These are phyloP conservation scores for Xylaria digitata DNA, from an alignment of 2,329 filamentous ascomycete species.

Conservation along the genomic window DNA sequence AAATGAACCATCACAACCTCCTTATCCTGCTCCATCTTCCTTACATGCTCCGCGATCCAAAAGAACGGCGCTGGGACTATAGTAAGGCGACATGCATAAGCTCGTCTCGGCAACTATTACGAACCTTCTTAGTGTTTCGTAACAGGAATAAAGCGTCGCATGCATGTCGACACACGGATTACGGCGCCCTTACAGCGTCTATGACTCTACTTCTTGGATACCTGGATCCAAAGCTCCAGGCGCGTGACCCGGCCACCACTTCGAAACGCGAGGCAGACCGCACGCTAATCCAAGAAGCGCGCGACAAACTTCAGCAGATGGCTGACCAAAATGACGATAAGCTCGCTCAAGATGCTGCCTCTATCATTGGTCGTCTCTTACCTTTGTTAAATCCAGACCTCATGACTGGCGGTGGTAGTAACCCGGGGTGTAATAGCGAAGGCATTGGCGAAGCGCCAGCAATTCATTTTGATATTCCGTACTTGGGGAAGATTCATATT, in stretches of 20 bases:
- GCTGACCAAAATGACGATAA: conserved; percentile 55
- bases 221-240: conserved; percentile 52
- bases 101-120: conserved; percentile 63
- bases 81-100: conserved; percentile 61
- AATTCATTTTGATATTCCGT: conserved; percentile 58
- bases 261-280: conserved; percentile 52
- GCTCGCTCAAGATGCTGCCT: conserved; percentile 56
- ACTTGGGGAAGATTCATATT: conserved; percentile 61
- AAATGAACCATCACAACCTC: conserved; percentile 63
- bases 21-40: conserved; percentile 66
- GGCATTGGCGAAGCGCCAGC: conserved; percentile 32
- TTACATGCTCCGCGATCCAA: conserved; percentile 60
- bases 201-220: conserved; percentile 64
- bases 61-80: conserved; percentile 57
- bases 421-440: conserved; percentile 32
- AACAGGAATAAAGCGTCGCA: conserved; percentile 52
- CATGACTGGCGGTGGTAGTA: conserved; percentile 15
- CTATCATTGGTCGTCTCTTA: conserved; percentile 57
- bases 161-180: conserved; percentile 63
- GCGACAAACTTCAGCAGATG: conserved; percentile 55
- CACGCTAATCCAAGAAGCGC: conserved; percentile 52
- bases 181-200: conserved; percentile 62
- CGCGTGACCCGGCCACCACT: conserved; percentile 37
- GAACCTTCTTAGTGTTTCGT: conserved; percentile 61
- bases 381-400: conserved; percentile 50